These are phyloP conservation scores for Pichia paraexigua DNA, from an alignment of 805 yeast species.

Conservation along the genomic window DNA sequence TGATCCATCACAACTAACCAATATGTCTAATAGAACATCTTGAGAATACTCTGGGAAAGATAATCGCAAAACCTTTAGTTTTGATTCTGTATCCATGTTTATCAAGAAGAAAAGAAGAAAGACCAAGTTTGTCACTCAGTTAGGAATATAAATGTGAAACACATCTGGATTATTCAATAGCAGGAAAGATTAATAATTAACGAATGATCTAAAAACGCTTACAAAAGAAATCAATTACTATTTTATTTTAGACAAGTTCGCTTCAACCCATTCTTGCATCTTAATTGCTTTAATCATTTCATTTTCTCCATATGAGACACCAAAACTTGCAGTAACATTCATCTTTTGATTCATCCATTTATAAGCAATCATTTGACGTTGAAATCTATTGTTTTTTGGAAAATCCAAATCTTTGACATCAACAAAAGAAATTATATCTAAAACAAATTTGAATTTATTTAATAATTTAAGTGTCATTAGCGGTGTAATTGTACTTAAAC, in stretches of 20 bases:
- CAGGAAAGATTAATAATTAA: no score
- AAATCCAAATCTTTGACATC: constrained; percentile 54
- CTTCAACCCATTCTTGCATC: constrained; percentile 14
- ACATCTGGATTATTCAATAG: no score
- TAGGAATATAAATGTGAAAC: background rate
- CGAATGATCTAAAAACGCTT: no score
- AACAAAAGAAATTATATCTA: constrained; percentile 80
- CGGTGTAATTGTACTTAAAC: constrained; percentile 71
- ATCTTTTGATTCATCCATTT: constrained; percentile 47
- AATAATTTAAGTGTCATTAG: constrained; percentile 71
- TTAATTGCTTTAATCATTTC: constrained; percentile 39
- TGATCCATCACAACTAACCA: constrained; percentile 48
- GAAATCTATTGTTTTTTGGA: constrained; percentile 68
- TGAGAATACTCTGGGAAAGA: constrained; percentile 38
- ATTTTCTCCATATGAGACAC: constrained; percentile 61
- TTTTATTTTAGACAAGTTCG: background rate
- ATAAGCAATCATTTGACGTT: constrained; percentile 59
- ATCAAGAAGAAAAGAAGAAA: background rate
- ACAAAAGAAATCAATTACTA: no score
- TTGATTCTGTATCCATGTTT: constrained; percentile 30
- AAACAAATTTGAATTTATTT: constrained; percentile 69
- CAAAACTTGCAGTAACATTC: constrained; percentile 35
- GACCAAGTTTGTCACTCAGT: no score
- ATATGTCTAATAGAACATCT: constrained; percentile 40
- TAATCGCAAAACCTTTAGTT: constrained; percentile 29